These are phyloP conservation scores for Maudiozyma pseudohumilis DNA, from an alignment of 805 yeast genomes.

Conservation along the genomic window DNA sequence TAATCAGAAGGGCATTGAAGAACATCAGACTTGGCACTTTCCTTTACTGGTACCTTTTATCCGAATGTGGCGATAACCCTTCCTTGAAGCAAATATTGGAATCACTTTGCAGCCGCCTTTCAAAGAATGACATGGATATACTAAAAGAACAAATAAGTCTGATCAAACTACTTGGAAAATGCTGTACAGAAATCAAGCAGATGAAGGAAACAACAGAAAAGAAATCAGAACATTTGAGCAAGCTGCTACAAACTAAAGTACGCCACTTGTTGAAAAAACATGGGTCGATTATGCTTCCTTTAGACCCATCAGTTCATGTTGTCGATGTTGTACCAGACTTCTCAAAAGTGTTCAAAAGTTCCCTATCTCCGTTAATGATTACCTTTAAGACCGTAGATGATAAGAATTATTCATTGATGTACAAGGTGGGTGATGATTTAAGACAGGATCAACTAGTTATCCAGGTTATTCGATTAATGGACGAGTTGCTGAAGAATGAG, in stretches of 20 bases:
- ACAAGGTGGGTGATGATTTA: slow-evolving; percentile 88
- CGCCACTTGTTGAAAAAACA: slow-evolving; percentile 30
- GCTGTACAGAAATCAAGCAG: slow-evolving; percentile 54
- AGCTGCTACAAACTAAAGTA: slow-evolving; percentile 30
- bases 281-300: slow-evolving; percentile 59
- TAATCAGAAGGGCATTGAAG: slow-evolving; percentile 59
- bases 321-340: slow-evolving; percentile 72
- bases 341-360: slow-evolving; percentile 81
- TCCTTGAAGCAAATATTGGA: slow-evolving; percentile 38
- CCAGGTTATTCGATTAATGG: slow-evolving; percentile 87
- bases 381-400: slow-evolving; percentile 54
- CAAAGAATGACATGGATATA: slow-evolving; percentile 17
- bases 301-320: slow-evolving; percentile 69
- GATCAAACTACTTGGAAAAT: slow-evolving; percentile 50
- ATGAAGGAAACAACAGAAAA: slow-evolving; percentile 68
- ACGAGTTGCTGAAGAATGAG: slow-evolving; percentile 75
- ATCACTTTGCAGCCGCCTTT: slow-evolving; percentile 34
- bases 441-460: slow-evolving; percentile 96
- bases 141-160: slow-evolving; percentile 57
- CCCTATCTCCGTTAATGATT: slow-evolving; percentile 79
- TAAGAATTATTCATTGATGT: slow-evolving; percentile 66
- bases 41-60: slow-evolving; percentile 86
- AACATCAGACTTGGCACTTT: slow-evolving; percentile 66
- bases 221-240: slow-evolving; percentile 60
- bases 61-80: slow-evolving; percentile 68